phyloP scores from a whole-genome alignment of 352 stramenopile genomes.

The Phytopythium montanum region DNA sequence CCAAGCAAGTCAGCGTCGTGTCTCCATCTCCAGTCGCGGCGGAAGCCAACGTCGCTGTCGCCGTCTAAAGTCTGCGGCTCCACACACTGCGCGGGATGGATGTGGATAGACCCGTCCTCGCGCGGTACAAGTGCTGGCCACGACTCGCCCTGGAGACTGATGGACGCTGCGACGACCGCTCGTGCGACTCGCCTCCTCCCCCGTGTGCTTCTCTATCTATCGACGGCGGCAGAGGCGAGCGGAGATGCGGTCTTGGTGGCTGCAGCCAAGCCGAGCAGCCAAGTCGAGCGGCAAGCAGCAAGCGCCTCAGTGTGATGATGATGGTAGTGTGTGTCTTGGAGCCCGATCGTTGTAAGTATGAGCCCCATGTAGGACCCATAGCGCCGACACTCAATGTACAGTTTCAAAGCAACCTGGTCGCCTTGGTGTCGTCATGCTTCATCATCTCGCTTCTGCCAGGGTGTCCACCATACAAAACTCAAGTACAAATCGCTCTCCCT shows the following conservation, averaged over 20 bases:
- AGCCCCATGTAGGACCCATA: conserved; percentile 5
- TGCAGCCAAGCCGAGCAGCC: neutral
- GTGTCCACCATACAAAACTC: neutral
- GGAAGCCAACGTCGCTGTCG: conserved; percentile 5
- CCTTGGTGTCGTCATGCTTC: neutral
- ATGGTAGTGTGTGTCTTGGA: neutral
- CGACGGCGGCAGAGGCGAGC: neutral
- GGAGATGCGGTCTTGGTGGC: neutral
- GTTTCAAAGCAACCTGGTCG: neutral
- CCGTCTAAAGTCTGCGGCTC: neutral
- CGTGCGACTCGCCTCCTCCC: neutral
- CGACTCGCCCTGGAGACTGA: neutral
- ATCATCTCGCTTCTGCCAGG: neutral
- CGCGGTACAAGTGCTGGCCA: neutral
- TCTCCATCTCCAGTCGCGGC: neutral
- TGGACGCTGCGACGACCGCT: neutral
- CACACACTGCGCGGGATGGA: neutral
- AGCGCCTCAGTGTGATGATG: neutral
- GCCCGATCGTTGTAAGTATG: conserved; percentile 5
- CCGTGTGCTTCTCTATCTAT: conserved; percentile 8
- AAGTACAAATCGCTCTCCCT: neutral
- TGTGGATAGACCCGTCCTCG: neutral
- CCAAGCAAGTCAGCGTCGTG: conserved; percentile 1
- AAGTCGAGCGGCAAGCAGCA: neutral
- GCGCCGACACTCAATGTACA: conserved; percentile 1